Conservation (phyloP, 2,329 filamentous ascomycete genomes). For the Fusarium paranaense region DNA sequence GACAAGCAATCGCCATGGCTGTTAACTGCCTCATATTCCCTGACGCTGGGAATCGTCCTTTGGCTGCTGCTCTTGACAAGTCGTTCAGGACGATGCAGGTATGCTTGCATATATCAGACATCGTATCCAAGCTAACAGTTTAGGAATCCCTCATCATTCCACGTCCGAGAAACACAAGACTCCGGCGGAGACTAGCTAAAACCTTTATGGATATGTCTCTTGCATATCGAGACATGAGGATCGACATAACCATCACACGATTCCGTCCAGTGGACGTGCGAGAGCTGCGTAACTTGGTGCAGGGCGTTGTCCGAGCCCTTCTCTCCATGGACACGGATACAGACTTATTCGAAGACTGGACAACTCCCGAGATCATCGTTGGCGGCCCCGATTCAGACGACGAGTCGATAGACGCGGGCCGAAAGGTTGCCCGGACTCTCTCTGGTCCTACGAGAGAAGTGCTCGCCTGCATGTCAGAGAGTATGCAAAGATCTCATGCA, state of each 20-base stretch:
- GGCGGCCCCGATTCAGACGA: constrained; percentile 10
- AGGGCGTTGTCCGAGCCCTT: constrained; percentile 65
- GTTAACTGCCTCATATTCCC: constrained; percentile 63
- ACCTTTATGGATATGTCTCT: constrained; percentile 68
- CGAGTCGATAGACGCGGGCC: constrained; percentile 29
- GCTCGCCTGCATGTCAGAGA: constrained; percentile 58
- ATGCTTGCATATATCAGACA: neutral
- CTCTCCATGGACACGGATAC: constrained; percentile 64
- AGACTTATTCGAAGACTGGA: constrained; percentile 54
- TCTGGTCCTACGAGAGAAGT: constrained; percentile 60
- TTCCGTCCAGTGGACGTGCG: constrained; percentile 63
- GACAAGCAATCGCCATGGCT: constrained; percentile 64
- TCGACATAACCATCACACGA: constrained; percentile 67
- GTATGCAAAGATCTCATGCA: constrained; percentile 61
- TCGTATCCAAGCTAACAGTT: neutral
- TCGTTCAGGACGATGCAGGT: constrained; percentile 62
- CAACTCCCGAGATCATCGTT: constrained; percentile 30
- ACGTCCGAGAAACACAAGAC: constrained; percentile 45
- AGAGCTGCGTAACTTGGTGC: constrained; percentile 65
- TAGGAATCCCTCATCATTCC: constrained; percentile 50
- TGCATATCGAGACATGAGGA: constrained; percentile 65
- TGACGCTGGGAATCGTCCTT: constrained; percentile 65
- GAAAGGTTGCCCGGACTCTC: constrained; percentile 49
- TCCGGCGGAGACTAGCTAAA: constrained; percentile 59
- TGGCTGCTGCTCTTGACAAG: constrained; percentile 61